Conservation (phyloP, 768 basidiomycete genomes). For the Mrakia gelida region DNA sequence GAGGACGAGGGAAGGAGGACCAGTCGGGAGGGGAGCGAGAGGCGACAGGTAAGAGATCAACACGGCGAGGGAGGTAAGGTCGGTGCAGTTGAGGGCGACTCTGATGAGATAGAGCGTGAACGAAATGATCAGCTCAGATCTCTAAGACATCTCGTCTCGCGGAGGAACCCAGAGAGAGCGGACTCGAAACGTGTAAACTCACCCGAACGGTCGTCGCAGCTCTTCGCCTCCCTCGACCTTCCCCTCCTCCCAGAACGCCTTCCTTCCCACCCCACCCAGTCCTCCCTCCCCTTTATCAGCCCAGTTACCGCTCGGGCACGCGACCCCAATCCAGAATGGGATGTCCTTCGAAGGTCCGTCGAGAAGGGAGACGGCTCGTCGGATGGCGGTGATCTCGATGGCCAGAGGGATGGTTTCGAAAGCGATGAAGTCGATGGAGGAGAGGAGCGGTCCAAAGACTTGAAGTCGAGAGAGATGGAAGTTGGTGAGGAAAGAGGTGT, state of each 20-base stretch:
- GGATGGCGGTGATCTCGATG: conserved; percentile 62
- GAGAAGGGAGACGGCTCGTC: conserved; percentile 55
- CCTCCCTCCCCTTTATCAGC: conserved; percentile 29
- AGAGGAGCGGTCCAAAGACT: conserved; percentile 45
- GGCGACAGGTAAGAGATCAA: conserved; percentile 19
- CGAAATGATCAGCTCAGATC: background rate
- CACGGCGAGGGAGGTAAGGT: conserved; percentile 3
- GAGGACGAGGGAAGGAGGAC: conserved; percentile 18
- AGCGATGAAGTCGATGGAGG: conserved; percentile 58
- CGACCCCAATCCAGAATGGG: conserved; percentile 30
- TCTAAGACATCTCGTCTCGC: no score
- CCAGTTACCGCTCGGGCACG: conserved; percentile 28
- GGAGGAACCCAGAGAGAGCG: no score
- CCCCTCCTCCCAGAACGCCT: conserved; percentile 27
- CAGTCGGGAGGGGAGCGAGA: background rate
- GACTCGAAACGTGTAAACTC: background rate
- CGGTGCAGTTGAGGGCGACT: conserved; percentile 31
- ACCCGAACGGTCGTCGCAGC: conserved; percentile 22
- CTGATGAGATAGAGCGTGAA: background rate
- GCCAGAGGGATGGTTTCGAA: conserved; percentile 74
- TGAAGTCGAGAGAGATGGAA: conserved; percentile 64
- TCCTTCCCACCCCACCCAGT: conserved; percentile 12
- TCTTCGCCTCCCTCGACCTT: conserved; percentile 6
- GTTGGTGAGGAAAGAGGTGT: conserved; percentile 54
- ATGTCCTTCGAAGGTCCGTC: background rate